phyloP scores from a whole-genome alignment of 345 rosid genomes.

The Bruguiera gymnorhiza region DNA sequence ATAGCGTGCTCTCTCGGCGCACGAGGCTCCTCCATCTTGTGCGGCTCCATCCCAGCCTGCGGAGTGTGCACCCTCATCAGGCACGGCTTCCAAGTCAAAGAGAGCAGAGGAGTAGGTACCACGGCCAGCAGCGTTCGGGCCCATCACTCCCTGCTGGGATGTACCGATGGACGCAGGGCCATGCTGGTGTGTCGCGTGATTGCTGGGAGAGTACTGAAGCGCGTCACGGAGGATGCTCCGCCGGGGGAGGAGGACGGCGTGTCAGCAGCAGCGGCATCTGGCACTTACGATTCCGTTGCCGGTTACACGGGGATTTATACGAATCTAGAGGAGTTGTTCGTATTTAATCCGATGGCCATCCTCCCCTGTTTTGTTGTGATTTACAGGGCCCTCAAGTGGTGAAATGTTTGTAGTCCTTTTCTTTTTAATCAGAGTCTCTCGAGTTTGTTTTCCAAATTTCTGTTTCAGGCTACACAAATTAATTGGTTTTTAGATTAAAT shows the following conservation, averaged over 20 bases:
- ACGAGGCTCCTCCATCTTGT: slow-evolving; percentile 70
- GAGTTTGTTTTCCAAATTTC: too few species aligned
- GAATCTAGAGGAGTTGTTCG: slow-evolving; percentile 74
- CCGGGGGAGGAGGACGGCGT: slow-evolving; percentile 29
- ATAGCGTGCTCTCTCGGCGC: slow-evolving; percentile 76
- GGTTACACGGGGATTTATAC: slow-evolving; percentile 66
- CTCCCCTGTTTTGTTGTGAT: slow-evolving; percentile 95
- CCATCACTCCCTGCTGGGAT: slow-evolving; percentile 55
- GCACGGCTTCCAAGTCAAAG: slow-evolving; percentile 64
- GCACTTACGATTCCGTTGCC: slow-evolving; percentile 77
- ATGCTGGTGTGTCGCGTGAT: slow-evolving; percentile 98
- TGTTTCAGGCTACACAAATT: too few species aligned
- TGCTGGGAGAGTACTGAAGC: slow-evolving; percentile 69
- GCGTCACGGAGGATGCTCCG: slow-evolving; percentile 41
- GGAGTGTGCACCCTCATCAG: slow-evolving; percentile 85
- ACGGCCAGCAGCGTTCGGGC: slow-evolving; percentile 98
- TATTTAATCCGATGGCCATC: slow-evolving; percentile 82
- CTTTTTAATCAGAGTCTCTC: too few species aligned
- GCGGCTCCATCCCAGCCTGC: slow-evolving; percentile 76
- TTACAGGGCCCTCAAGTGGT: slow-evolving; percentile 55
- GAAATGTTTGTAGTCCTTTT: too few species aligned
- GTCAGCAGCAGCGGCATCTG: slow-evolving; percentile 13
- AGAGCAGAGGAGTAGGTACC: slow-evolving; percentile 52
- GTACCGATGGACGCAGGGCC: slow-evolving; percentile 63
- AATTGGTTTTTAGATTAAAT: too few species aligned